Percentiles rank a stretch among this genome's conserved stretches.
These are phyloP conservation scores for Colletotrichum melonis DNA, from an alignment of 2,329 filamentous ascomycete species.

Conservation along the genomic window DNA sequence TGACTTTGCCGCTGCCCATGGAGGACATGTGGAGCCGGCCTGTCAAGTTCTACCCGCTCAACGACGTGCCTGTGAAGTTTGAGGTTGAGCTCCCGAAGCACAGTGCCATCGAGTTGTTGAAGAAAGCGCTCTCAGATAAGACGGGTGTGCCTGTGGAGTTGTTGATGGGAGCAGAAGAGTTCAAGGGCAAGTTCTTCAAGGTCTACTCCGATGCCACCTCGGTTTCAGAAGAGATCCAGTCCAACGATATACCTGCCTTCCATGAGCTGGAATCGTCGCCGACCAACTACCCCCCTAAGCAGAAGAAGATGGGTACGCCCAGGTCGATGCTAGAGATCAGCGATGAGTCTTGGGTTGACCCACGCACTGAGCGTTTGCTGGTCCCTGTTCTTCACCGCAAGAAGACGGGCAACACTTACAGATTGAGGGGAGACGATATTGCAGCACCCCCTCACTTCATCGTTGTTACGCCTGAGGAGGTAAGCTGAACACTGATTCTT, in stretches of 20 bases:
- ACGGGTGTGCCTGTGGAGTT: conserved; percentile 73
- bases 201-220: conserved; percentile 77
- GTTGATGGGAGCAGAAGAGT: conserved; percentile 86
- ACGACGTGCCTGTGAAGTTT: conserved; percentile 76
- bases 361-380: conserved; percentile 73
- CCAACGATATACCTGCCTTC: conserved; percentile 75
- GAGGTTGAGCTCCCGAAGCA: conserved; percentile 85
- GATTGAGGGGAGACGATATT: conserved; percentile 40
- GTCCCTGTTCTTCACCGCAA: conserved; percentile 76
- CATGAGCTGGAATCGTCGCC: conserved; percentile 83
- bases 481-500: conserved; percentile 52
- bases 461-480: conserved; percentile 79
- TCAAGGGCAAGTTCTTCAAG: conserved; percentile 87
- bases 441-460: conserved; percentile 74
- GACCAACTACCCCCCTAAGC: conserved; percentile 78
- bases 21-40: conserved; percentile 83
- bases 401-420: conserved; percentile 14
- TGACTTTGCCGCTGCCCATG: conserved; percentile 90
- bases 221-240: conserved; percentile 78
- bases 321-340: conserved; percentile 63
- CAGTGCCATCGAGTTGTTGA: conserved; percentile 74
- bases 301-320: conserved; percentile 50
- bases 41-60: conserved; percentile 82
- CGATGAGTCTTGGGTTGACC: conserved; percentile 56
- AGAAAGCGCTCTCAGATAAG: conserved; percentile 76